These are phyloP conservation scores for Dendrobium huoshanense DNA, from an alignment of 106 monocot species.

Conservation along the genomic window DNA sequence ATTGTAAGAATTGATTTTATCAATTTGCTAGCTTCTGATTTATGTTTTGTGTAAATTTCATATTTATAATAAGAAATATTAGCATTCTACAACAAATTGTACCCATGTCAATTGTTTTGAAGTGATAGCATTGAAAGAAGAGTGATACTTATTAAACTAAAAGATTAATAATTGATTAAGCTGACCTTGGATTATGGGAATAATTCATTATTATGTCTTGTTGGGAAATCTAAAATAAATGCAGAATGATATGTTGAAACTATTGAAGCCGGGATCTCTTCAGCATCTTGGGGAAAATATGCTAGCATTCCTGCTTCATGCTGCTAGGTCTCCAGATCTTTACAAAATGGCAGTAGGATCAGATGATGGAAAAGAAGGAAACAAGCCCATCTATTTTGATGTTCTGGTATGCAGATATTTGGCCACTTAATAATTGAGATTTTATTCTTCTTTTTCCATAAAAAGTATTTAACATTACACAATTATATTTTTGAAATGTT, in stretches of 20 bases:
- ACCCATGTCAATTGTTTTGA: not conserved
- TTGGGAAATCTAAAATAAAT: conserved; percentile 7
- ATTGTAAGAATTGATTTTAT: not conserved
- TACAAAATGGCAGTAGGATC: conserved; percentile 12
- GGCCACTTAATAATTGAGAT: not conserved
- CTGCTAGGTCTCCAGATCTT: conserved; percentile 45
- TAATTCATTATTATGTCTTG: not conserved
- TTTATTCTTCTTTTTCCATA: not conserved
- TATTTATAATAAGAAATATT: not conserved
- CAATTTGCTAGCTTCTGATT: not conserved
- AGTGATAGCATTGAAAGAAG: not conserved
- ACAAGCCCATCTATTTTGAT: conserved; percentile 65
- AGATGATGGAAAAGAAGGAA: conserved; percentile 19
- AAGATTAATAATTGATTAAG: not conserved
- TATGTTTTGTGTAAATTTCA: not conserved
- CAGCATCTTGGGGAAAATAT: conserved; percentile 99
- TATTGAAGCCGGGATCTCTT: conserved; percentile 94
- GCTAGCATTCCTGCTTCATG: conserved; percentile 77
- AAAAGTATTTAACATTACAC: not conserved
- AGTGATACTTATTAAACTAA: not conserved
- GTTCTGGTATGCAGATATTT: conserved; percentile 54
- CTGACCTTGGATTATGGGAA: not conserved
- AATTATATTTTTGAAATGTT: not conserved
- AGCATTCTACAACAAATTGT: not conserved
- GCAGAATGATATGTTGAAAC: conserved; percentile 92